Evolutionary conservation across 371 early-diverging fungal genomes (phyloP).

Genomic region (Amoeboaphelidium occidentale): DNA sequence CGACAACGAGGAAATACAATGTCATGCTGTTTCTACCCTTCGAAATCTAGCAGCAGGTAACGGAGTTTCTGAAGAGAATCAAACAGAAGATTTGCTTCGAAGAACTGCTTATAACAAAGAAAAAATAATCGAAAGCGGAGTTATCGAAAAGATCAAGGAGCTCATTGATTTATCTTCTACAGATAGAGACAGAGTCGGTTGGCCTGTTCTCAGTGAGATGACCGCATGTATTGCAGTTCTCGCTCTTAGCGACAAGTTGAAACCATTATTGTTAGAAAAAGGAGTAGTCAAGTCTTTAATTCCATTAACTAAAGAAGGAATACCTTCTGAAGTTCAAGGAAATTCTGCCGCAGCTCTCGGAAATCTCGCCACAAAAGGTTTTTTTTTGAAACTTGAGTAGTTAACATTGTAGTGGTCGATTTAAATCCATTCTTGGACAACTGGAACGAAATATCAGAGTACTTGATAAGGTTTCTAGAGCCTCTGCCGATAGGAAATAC

Average conservation of each 20-base stretch:
- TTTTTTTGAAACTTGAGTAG: conserved; percentile 3
- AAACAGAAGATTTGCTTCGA: background rate
- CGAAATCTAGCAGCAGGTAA: conserved; percentile 59
- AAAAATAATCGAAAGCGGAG: conserved; percentile 50
- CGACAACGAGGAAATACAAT: conserved; percentile 8
- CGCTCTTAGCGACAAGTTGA: conserved; percentile 38
- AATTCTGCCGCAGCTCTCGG: conserved; percentile 66
- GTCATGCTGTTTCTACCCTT: conserved; percentile 54
- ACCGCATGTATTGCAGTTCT: conserved; percentile 66
- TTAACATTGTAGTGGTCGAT: conserved; percentile 22
- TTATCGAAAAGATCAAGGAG: conserved; percentile 40
- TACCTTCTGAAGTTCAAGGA: conserved; percentile 30
- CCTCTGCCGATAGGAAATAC: too few species aligned
- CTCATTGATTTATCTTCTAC: conserved; percentile 15
- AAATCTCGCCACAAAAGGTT: conserved; percentile 45
- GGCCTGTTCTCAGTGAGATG: conserved; percentile 47
- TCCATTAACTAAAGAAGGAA: conserved; percentile 28
- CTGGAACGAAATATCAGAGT: conserved; percentile 43
- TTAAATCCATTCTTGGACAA: conserved; percentile 33
- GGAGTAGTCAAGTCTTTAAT: conserved; percentile 39
- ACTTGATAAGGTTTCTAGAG: conserved; percentile 35
- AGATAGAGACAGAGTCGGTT: background rate
- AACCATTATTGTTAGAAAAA: conserved; percentile 32
- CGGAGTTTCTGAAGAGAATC: background rate
- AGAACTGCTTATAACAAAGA: conserved; percentile 49